A percentile compares a stretch with the other conserved stretches of the same genome.
phyloP scores from a whole-genome alignment of 2,329 filamentous ascomycete species.

The Colletotrichum echinochloae region DNA sequence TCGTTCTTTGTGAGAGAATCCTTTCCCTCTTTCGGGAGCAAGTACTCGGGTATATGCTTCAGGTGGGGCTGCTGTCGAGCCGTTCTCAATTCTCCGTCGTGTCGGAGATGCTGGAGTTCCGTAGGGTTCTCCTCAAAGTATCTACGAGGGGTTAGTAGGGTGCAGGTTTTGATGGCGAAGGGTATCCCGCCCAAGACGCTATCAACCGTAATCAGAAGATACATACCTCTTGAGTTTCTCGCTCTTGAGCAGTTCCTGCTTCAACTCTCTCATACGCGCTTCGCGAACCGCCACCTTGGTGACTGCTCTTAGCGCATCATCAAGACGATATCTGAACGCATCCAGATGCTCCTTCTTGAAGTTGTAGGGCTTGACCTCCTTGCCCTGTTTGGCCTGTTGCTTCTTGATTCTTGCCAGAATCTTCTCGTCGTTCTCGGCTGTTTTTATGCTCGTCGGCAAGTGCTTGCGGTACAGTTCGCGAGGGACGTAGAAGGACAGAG shows the following conservation, averaged over 20 bases:
- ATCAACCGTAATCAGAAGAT: neutral
- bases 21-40: conserved; percentile 78
- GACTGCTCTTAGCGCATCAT: conserved; percentile 89
- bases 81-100: conserved; percentile 88
- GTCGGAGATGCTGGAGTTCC: conserved; percentile 86
- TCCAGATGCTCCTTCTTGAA: conserved; percentile 97
- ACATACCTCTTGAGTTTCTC: conserved; percentile 83
- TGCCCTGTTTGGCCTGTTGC: conserved; percentile 81
- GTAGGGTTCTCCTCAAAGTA: conserved; percentile 98
- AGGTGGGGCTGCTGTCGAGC: conserved; percentile 89
- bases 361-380: conserved; percentile 88
- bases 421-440: conserved; percentile 85
- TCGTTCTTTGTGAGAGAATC: conserved; percentile 73
- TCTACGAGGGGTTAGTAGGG: conserved; percentile 43
- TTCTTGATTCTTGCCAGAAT: conserved; percentile 83
- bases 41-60: conserved; percentile 93
- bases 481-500: conserved; percentile 94
- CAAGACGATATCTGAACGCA: conserved; percentile 94
- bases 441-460: conserved; percentile 82
- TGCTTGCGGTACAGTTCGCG: conserved; percentile 87
- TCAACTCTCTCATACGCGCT: conserved; percentile 87
- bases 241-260: conserved; percentile 90
- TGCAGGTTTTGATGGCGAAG: conserved; percentile 2
- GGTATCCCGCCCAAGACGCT: no score
- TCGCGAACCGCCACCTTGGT: conserved; percentile 91